phyloP scores from a whole-genome alignment of 2,329 filamentous ascomycete genomes.

The Phialophora verrucosa region DNA sequence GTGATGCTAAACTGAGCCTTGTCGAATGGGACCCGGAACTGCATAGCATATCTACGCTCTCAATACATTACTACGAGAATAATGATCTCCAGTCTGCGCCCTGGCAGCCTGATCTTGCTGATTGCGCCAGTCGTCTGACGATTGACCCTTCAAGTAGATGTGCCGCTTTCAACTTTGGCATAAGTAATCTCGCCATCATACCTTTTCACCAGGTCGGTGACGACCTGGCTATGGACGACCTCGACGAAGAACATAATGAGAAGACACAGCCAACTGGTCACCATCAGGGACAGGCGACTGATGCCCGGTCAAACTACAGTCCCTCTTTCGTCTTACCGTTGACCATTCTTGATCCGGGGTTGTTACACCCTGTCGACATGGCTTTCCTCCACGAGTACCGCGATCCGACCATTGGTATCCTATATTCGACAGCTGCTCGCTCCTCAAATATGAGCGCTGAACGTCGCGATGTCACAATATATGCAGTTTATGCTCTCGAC shows the following conservation, averaged over 20 bases:
- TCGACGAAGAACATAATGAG: constrained; percentile 83
- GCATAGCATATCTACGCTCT: constrained; percentile 81
- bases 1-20: constrained; percentile 90
- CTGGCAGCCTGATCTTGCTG: constrained; percentile 76
- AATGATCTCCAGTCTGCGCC: constrained; percentile 84
- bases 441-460: constrained; percentile 76
- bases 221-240: constrained; percentile 83
- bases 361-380: constrained; percentile 88
- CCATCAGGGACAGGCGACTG: constrained; percentile 44
- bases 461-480: constrained; percentile 82
- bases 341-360: constrained; percentile 81
- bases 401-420: constrained; percentile 94
- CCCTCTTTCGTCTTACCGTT: constrained; percentile 92
- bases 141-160: constrained; percentile 92
- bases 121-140: constrained; percentile 79
- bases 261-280: constrained; percentile 58
- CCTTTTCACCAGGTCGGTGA: constrained; percentile 87
- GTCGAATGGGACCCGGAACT: constrained; percentile 90
- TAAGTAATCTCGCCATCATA: constrained; percentile 86
- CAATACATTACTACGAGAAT: constrained; percentile 97
- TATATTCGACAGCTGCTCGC: constrained; percentile 75
- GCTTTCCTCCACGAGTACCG: constrained; percentile 96
- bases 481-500: constrained; percentile 94
- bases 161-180: constrained; percentile 90
- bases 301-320: constrained; percentile 72